phyloP scores from a whole-genome alignment of 768 basidiomycete species.

The Lentinula boryana region DNA sequence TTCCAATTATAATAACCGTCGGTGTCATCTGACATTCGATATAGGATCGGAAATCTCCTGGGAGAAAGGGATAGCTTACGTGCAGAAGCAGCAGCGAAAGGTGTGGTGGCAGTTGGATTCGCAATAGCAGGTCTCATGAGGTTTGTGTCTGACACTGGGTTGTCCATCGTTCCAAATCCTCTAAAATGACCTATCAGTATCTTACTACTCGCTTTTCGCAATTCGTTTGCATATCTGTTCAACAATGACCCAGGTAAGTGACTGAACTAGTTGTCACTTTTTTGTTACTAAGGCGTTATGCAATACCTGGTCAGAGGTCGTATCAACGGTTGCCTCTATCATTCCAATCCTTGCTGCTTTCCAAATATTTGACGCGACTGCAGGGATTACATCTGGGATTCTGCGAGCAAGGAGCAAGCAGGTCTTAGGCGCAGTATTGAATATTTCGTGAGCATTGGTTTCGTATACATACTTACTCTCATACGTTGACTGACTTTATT shows the following conservation, averaged over 20 bases:
- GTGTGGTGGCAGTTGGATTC: conserved; percentile 62
- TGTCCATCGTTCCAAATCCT: neutral
- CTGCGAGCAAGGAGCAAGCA: conserved; percentile 82
- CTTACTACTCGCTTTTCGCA: conserved; percentile 54
- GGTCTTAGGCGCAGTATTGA: conserved; percentile 70
- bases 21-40: neutral
- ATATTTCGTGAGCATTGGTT: conserved; percentile 47
- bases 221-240: conserved; percentile 70
- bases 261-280: neutral
- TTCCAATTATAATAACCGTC: no score
- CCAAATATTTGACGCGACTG: conserved; percentile 81
- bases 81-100: conserved; percentile 61
- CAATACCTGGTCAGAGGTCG: conserved; percentile 34
- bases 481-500: conserved; percentile 71
- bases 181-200: conserved; percentile 24
- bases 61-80: conserved; percentile 74
- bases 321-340: conserved; percentile 57
- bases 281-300: neutral
- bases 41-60: conserved; percentile 81
- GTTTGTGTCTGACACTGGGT: conserved; percentile 23
- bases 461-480: neutral
- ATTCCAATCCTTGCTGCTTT: conserved; percentile 72
- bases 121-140: conserved; percentile 62
- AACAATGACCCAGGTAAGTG: conserved; percentile 56
- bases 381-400: conserved; percentile 67